phyloP scores from a whole-genome alignment of 2,329 filamentous ascomycete genomes.

The Fusarium sp. region DNA sequence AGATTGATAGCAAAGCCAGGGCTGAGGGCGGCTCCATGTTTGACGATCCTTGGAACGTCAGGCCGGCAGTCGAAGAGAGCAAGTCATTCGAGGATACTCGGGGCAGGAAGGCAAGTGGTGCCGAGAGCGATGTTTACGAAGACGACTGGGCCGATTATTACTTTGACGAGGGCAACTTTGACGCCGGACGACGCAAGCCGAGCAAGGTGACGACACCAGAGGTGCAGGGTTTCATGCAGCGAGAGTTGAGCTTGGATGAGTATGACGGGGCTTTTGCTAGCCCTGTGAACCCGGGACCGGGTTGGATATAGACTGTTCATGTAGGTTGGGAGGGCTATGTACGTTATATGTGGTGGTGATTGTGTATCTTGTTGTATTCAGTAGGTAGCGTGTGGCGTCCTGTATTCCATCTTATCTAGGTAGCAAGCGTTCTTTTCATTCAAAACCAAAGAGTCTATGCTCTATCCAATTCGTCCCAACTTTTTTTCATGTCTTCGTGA shows the following conservation, averaged over 20 bases:
- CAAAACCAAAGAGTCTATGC: conserved; percentile 21
- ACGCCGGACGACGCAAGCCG: conserved; percentile 7
- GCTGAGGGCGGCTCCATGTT: conserved; percentile 17
- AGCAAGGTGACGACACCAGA: conserved; percentile 15
- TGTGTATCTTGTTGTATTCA: conserved; percentile 13
- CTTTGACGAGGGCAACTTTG: conserved; percentile 44
- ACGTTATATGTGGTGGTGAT: not conserved
- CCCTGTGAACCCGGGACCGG: conserved; percentile 37
- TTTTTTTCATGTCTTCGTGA: conserved; percentile 35
- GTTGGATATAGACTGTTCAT: conserved; percentile 34
- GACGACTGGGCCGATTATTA: conserved; percentile 49
- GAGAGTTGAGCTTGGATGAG: conserved; percentile 31
- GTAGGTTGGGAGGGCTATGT: not conserved
- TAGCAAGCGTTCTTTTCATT: conserved; percentile 25
- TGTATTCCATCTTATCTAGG: conserved; percentile 25
- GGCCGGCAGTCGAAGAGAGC: not conserved
- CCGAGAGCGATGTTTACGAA: conserved; percentile 38
- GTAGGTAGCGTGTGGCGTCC: conserved; percentile 28
- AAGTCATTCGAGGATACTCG: conserved; percentile 28
- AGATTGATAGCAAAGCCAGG: conserved; percentile 12
- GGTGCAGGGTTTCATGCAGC: conserved; percentile 27
- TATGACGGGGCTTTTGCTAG: conserved; percentile 35
- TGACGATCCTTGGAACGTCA: conserved; percentile 26
- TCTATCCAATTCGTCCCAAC: conserved; percentile 25
- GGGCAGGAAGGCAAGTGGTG: conserved; percentile 4